Conservation (phyloP, 1,284 basidiomycete genomes). For the Neotropicomus parvogracilis region DNA sequence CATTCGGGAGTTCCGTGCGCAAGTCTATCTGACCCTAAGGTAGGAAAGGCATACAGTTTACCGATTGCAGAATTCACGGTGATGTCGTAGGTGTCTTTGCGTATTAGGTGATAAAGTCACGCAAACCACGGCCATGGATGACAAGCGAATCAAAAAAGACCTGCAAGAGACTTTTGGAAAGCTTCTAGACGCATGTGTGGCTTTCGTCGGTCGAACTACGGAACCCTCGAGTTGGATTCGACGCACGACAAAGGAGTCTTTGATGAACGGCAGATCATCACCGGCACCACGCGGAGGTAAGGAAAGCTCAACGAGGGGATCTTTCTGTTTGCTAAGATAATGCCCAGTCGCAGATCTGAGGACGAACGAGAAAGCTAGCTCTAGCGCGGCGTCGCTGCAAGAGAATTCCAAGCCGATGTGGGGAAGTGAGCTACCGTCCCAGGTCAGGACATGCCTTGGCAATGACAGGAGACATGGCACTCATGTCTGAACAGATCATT, state of each 20-base stretch:
- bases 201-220: conserved; percentile 68
- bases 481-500: conserved; percentile 52
- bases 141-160: conserved; percentile 84
- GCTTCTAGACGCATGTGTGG: conserved; percentile 78
- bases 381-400: conserved; percentile 40
- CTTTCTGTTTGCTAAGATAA: conserved; percentile 1
- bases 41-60: conserved; percentile 32
- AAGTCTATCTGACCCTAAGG: conserved; percentile 75
- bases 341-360: conserved; percentile 37
- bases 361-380: conserved; percentile 55
- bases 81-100: conserved; percentile 64
- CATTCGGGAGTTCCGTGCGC: conserved; percentile 60
- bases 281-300: conserved; percentile 53
- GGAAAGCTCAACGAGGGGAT: conserved; percentile 7
- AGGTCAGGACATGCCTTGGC: conserved; percentile 38
- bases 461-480: background rate
- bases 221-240: conserved; percentile 82
- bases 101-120: conserved; percentile 81
- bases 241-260: conserved; percentile 56
- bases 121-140: conserved; percentile 87
- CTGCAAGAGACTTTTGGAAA: conserved; percentile 89
- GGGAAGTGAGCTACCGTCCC: conserved; percentile 47
- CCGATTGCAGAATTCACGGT: conserved; percentile 14
- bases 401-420: conserved; percentile 44
- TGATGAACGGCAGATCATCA: conserved; percentile 66